Conservation (phyloP, 768 basidiomycete genomes). For the Leccinum obscurum region DNA sequence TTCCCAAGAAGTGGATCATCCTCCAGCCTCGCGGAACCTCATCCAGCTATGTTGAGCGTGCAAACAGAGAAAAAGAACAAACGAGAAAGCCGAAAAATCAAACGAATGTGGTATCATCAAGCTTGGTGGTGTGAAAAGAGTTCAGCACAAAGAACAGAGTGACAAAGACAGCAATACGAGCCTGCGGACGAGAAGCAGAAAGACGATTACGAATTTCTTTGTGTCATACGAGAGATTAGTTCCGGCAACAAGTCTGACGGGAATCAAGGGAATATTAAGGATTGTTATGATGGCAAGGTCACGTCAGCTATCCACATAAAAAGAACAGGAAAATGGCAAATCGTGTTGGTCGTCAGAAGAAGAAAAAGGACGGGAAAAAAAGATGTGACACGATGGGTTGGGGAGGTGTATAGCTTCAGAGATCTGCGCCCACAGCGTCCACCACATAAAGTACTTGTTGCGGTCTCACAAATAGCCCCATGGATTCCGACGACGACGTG, state of each 20-base stretch:
- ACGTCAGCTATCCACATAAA: conserved; percentile 13
- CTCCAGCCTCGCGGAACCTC: neutral
- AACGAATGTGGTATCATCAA: conserved; percentile 23
- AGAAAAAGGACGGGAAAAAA: neutral
- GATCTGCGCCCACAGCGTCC: conserved; percentile 71
- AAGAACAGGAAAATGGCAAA: neutral
- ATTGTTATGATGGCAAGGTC: conserved; percentile 13
- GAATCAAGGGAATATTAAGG: conserved; percentile 14
- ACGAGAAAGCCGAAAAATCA: neutral
- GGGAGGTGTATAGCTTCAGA: conserved; percentile 36
- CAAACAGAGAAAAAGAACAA: neutral
- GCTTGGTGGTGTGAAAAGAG: neutral
- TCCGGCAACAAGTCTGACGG: conserved; percentile 18
- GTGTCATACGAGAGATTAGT: conserved; percentile 25
- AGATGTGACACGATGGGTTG: neutral
- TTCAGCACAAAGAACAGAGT: conserved; percentile 1
- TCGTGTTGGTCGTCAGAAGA: conserved; percentile 16
- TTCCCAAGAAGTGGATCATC: neutral
- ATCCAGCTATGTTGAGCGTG: conserved; percentile 4
- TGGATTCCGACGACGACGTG: conserved; percentile 58
- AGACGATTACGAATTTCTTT: conserved; percentile 20
- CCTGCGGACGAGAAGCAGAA: conserved; percentile 5
- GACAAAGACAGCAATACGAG: conserved; percentile 1
- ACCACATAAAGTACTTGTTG: conserved; percentile 88
- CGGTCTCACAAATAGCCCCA: conserved; percentile 80